Evolutionary conservation across 441 rosid species (phyloP).

Genomic region (Gossypium davidsonii): DNA sequence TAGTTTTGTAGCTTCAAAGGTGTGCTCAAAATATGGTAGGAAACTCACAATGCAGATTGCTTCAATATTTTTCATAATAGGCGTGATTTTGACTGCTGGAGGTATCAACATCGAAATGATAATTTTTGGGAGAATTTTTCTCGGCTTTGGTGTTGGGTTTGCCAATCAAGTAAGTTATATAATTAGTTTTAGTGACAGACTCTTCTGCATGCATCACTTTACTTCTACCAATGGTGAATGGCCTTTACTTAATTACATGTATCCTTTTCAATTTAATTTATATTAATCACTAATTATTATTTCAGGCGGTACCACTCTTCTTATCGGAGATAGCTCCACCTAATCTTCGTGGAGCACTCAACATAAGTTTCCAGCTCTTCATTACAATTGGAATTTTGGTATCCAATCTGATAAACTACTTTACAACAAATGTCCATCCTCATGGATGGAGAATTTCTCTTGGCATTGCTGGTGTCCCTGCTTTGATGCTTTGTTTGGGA

Average conservation of each 20-base stretch:
- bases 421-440: slow-evolving; percentile 34
- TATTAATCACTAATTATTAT: background rate
- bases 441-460: slow-evolving; percentile 59
- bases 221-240: too few species aligned
- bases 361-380: slow-evolving; percentile 61
- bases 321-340: slow-evolving; percentile 64
- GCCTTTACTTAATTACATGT: too few species aligned
- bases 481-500: slow-evolving; percentile 40
- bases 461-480: slow-evolving; percentile 48
- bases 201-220: too few species aligned
- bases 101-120: slow-evolving; percentile 20
- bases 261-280: too few species aligned
- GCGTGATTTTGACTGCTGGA: slow-evolving; percentile 23
- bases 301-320: slow-evolving; percentile 61
- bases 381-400: slow-evolving; percentile 53
- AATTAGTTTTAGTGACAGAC: too few species aligned
- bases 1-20: slow-evolving; percentile 30
- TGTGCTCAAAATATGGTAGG: slow-evolving; percentile 31
- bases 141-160: slow-evolving; percentile 31
- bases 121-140: slow-evolving; percentile 19
- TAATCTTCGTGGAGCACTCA: slow-evolving; percentile 49
- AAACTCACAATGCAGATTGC: slow-evolving; percentile 36
- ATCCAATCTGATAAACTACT: slow-evolving; percentile 53
- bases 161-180: slow-evolving; percentile 31
- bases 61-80: slow-evolving; percentile 27